Conservation (phyloP, 768 basidiomycete genomes). For the Termitomyces titanicus region DNA sequence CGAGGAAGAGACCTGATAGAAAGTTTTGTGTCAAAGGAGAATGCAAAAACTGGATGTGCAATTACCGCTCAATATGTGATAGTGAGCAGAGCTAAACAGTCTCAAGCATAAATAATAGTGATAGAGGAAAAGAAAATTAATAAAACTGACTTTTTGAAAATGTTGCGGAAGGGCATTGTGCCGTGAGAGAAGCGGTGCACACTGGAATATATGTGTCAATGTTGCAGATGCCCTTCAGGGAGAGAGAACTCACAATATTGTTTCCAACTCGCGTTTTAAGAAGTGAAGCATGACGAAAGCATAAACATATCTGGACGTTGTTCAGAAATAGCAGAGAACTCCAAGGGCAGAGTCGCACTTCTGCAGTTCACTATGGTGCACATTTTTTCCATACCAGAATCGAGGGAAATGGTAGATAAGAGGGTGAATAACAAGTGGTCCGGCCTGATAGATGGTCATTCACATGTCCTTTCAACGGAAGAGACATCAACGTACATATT, state of each 20-base stretch:
- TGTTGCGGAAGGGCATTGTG: slow-evolving; percentile 84
- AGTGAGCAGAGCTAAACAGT: slow-evolving; percentile 73
- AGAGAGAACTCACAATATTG: slow-evolving; percentile 65
- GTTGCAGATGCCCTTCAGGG: not conserved
- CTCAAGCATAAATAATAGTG: not conserved
- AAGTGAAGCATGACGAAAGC: slow-evolving; percentile 83
- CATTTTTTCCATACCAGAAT: slow-evolving; percentile 64
- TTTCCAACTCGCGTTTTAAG: slow-evolving; percentile 88
- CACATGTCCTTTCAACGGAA: not conserved
- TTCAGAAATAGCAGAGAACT: slow-evolving; percentile 3
- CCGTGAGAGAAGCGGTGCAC: slow-evolving; percentile 95
- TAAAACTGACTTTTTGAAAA: slow-evolving; percentile 81
- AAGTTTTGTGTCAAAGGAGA: not conserved
- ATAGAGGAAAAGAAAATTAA: not conserved
- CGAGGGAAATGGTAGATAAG: slow-evolving; percentile 70
- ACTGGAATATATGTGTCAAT: slow-evolving; percentile 30
- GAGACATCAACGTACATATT: slow-evolving; percentile 74
- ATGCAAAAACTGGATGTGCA: not conserved
- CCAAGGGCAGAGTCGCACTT: slow-evolving; percentile 35
- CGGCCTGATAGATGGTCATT: slow-evolving; percentile 45
- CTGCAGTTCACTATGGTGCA: slow-evolving; percentile 76
- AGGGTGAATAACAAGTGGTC: slow-evolving; percentile 88
- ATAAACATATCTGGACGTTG: slow-evolving; percentile 50
- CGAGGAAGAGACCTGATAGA: slow-evolving; percentile 64
- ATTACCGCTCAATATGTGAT: slow-evolving; percentile 73